phyloP scores from a whole-genome alignment of 2,329 filamentous ascomycete genomes.

The Penicillium glabrum region DNA sequence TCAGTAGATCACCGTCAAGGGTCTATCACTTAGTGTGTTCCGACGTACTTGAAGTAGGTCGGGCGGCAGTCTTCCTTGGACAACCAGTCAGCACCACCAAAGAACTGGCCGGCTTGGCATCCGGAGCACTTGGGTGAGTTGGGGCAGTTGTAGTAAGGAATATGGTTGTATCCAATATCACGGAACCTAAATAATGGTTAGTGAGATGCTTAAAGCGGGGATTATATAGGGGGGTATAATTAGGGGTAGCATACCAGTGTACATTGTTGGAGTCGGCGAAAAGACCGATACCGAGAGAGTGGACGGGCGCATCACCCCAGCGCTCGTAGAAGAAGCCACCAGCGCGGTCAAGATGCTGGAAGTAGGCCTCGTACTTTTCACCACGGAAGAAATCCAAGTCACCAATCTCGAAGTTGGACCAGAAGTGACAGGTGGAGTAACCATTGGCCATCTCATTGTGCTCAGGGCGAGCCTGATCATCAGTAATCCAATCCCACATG shows the following conservation, averaged over 20 bases:
- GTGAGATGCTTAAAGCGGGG: background rate
- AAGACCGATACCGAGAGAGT: constrained; percentile 86
- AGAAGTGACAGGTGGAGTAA: constrained; percentile 98
- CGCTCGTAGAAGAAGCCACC: constrained; percentile 98
- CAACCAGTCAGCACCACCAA: constrained; percentile 81
- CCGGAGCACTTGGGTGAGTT: constrained; percentile 92
- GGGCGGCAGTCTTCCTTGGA: constrained; percentile 90
- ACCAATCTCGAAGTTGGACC: constrained; percentile 97
- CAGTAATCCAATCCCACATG: constrained; percentile 83
- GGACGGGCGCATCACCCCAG: constrained; percentile 97
- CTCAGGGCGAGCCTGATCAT: constrained; percentile 71
- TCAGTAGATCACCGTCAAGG: constrained; percentile 7
- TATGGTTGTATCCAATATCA: constrained; percentile 97
- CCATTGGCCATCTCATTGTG: constrained; percentile 81
- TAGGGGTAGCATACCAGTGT: constrained; percentile 69
- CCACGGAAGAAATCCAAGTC: constrained; percentile 92
- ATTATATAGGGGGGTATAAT: background rate
- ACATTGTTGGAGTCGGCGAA: constrained; percentile 90
- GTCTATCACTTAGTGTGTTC: constrained; percentile 63
- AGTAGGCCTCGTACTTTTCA: constrained; percentile 90
- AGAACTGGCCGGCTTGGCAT: constrained; percentile 83
- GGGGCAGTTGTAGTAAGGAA: constrained; percentile 98
- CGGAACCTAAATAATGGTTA: constrained; percentile 71
- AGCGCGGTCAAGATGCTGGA: constrained; percentile 87
- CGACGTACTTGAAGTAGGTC: constrained; percentile 95